Percentiles rank a stretch among this genome's conserved stretches.
Conservation (phyloP, 345 rosid species). For the Moricandia moricandioides region DNA sequence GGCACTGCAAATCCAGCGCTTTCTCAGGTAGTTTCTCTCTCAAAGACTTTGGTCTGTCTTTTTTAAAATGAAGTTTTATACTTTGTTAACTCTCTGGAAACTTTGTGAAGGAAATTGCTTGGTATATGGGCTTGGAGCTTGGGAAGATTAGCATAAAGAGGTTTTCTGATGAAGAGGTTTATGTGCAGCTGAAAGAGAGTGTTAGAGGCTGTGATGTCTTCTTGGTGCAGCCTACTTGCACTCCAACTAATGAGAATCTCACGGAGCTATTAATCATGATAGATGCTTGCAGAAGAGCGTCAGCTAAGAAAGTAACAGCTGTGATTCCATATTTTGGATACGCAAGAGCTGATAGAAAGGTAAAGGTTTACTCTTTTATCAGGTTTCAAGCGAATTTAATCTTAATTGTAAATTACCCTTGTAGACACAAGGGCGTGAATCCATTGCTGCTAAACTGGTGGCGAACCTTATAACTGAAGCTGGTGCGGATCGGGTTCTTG, state of each 20-base stretch:
- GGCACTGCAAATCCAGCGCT: conserved; percentile 71
- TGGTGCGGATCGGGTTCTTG: conserved; percentile 94
- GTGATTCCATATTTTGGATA: conserved; percentile 98
- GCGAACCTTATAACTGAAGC: conserved; percentile 96
- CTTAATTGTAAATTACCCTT: not conserved
- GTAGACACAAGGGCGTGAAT: conserved; percentile 98
- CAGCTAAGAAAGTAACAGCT: conserved; percentile 87
- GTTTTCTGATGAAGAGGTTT: conserved; percentile 94
- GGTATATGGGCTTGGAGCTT: conserved; percentile 94
- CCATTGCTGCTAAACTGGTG: conserved; percentile 95
- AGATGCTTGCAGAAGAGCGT: conserved; percentile 97
- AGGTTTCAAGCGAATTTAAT: not conserved
- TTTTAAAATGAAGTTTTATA: not conserved
- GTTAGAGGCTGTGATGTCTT: conserved; percentile 95
- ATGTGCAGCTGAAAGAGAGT: conserved; percentile 93
- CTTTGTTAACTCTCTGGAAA: not conserved
- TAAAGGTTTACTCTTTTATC: not conserved
- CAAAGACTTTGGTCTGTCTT: not conserved
- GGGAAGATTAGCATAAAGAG: conserved; percentile 87
- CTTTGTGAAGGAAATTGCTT: conserved; percentile 75
- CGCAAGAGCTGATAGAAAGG: conserved; percentile 99
- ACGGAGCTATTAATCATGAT: conserved; percentile 93
- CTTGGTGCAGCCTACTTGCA: conserved; percentile 92
- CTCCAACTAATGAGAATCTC: conserved; percentile 96
- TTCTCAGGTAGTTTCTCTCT: conserved; percentile 48